Evolutionary conservation across 2,329 filamentous ascomycete species (phyloP), one percentile per base, ranked within the genome.

Genomic region (Septoria linicola): DNA sequence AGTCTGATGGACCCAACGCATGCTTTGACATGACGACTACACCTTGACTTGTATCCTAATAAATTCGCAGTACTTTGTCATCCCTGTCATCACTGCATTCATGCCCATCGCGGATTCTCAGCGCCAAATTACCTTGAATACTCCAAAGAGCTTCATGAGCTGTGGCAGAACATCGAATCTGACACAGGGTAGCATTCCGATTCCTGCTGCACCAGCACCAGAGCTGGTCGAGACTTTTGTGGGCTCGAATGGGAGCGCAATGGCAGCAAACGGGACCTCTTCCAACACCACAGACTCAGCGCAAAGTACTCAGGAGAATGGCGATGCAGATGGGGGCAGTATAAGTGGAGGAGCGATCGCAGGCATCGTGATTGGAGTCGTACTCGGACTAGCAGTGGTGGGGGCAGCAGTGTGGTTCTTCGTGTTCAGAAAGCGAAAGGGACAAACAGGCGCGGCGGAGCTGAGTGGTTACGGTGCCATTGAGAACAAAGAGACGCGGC

Each of bases 21-120:
- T n/a, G n/a, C n/a, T n/a, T n/a, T n/a, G n/a, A n/a, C n/a, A n/a
- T n/a, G n/a, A n/a, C n/a, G n/a, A n/a, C n/a, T n/a, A n/a, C n/a
- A n/a, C n/a, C n/a, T n/a, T n/a, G n/a, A n/a, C n/a, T n/a, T n/a
- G n/a, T n/a, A n/a, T n/a, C n/a, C n/a, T n/a, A n/a, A n/a, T n/a
- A n/a, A n/a, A n/a, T n/a, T n/a, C n/a, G n/a, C n/a, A n/a, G n/a
- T 55, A 44, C 17, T 44, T 51, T n/a, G 27, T 45, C 10, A 39
- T 34, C 6, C 42, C 53, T 5, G 11, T 55, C n/a, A 47, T 55
- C 11, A 55, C 53, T 23, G 48, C 49, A 10, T 55, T 55, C 30
- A 44, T 55, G 36, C 53, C 53, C n/a, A 55, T 55, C 25, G 53
- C 53, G 10, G 34, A 55, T 36, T 23, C 21, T 25, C 31, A 42